Evolutionary conservation across 2,329 filamentous ascomycete species (phyloP), one percentile per base, ranked within the genome.

Genomic region (Cyclaneusma minus): DNA sequence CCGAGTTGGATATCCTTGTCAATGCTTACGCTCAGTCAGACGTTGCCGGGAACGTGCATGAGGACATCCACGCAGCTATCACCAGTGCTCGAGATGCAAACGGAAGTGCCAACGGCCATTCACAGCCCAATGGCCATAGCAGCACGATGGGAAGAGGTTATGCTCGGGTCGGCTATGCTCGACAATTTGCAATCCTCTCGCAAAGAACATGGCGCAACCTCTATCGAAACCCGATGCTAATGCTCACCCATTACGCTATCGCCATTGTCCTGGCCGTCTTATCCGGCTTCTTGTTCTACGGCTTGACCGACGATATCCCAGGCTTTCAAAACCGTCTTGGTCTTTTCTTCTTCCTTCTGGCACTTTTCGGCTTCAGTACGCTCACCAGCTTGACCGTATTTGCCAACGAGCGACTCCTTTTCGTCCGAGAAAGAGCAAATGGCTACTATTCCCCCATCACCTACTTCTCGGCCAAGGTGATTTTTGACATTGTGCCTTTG

Each of bases 221-320:
- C 5, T 95, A 98, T 58, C 75, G 89, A 30, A 94, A 98, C 49
- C 89, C 89, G 2, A 85, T 95, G 68, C 60, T 98, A 32, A 98
- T 98, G 89, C 67, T 98, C 31, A 94, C 85, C 0, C 89, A 98
- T 54, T 98, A 95, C 47, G 89, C 89, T 19, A 95, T 94, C 39
- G 84, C 89, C 6, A 95, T 98, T 33, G 57, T 95, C 0, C 67
- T 98, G 5, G 89, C 85, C 2, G 87, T 95, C 4, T 78, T 98
- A 31, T 85, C 87, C 2, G 89, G 89, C 3, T 95, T 81, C 52
- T 65, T 98, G 8, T 98, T 95, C 58, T 98, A 95, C 42, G 89
- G 87, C 3, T 62, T 98, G 24, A 93, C 85, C 1, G 84, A 93
- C 44, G 85, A 98, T 44, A 92, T 98, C 40, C 78, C 83, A 34